These are phyloP conservation scores for Apophysomyces trapeziformis DNA, from an alignment of 371 early-diverging fungal genomes.

Conservation along the genomic window DNA sequence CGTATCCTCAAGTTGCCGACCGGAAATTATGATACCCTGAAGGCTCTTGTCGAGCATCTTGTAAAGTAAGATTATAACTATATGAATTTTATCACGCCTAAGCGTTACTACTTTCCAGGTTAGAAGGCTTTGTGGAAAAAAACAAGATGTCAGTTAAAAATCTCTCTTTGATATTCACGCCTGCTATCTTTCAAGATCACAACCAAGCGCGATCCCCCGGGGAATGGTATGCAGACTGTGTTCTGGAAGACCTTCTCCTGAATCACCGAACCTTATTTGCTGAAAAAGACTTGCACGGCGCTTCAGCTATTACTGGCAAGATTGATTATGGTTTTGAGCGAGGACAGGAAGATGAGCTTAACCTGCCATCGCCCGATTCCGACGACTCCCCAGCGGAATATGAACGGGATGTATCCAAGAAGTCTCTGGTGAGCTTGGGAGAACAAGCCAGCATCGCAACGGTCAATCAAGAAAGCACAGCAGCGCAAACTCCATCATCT, in stretches of 20 bases:
- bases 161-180: constrained; percentile 61
- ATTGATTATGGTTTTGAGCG: constrained; percentile 49
- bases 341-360: constrained; percentile 4
- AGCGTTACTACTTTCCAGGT: constrained; percentile 17
- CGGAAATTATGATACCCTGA: constrained; percentile 63
- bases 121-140: constrained; percentile 48
- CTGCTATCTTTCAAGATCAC: constrained; percentile 65
- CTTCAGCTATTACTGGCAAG: constrained; percentile 51
- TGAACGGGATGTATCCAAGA: not conserved
- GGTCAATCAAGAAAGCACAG: not conserved
- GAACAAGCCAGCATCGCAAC: not conserved
- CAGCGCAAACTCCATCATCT: not conserved
- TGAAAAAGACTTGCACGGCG: constrained; percentile 48
- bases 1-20: constrained; percentile 54
- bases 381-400: not conserved
- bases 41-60: constrained; percentile 57
- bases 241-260: constrained; percentile 49
- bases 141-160: constrained; percentile 68
- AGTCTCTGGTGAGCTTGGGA: not conserved
- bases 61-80: constrained; percentile 40
- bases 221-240: constrained; percentile 53
- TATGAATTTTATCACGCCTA: not conserved
- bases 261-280: constrained; percentile 47
- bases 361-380: not conserved
- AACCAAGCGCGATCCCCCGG: constrained; percentile 51